Evolutionary conservation across 805 yeast species (phyloP).

Genomic region (Suhomyces tanzawaensis): DNA sequence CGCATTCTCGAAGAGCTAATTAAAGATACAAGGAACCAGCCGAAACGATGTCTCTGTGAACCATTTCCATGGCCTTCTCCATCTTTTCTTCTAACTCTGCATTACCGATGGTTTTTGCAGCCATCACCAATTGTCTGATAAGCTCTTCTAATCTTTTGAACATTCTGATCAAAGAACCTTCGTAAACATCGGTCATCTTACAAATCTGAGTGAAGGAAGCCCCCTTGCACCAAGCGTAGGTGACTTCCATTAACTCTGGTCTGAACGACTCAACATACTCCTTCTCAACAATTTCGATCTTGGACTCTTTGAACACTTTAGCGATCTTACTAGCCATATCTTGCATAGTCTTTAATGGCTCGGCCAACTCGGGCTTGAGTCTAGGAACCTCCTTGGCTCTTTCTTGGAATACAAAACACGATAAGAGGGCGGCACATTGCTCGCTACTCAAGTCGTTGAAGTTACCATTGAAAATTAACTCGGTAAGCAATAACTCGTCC

Average conservation of each 20-base stretch:
- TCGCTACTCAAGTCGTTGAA: slow-evolving; percentile 85
- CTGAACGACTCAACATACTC: slow-evolving; percentile 91
- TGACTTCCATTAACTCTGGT: slow-evolving; percentile 95
- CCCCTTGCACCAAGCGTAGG: slow-evolving; percentile 94
- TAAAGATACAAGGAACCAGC: slow-evolving; percentile 88
- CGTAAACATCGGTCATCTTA: slow-evolving; percentile 98
- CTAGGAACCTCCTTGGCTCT: slow-evolving; percentile 86
- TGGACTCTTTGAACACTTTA: slow-evolving; percentile 82
- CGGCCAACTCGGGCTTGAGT: slow-evolving; percentile 85
- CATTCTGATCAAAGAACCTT: slow-evolving; percentile 92
- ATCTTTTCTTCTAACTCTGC: slow-evolving; percentile 80
- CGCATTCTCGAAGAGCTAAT: too few relatives aligned
- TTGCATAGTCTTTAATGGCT: slow-evolving; percentile 83
- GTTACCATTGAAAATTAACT: slow-evolving; percentile 90
- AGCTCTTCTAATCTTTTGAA: slow-evolving; percentile 93
- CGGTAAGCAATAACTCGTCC: slow-evolving; percentile 81
- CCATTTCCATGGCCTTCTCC: slow-evolving; percentile 79
- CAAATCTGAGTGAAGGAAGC: slow-evolving; percentile 95
- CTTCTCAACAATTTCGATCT: slow-evolving; percentile 84
- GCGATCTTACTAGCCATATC: slow-evolving; percentile 92
- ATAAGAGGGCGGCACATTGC: slow-evolving; percentile 86
- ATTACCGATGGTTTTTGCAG: slow-evolving; percentile 94
- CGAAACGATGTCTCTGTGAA: slow-evolving; percentile 93
- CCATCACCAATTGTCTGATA: slow-evolving; percentile 82
- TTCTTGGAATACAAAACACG: slow-evolving; percentile 97